Percentiles rank a stretch among this genome's conserved stretches.
Evolutionary conservation across 1,139 yeast species (phyloP).

Genomic region (Pichia sp.): DNA sequence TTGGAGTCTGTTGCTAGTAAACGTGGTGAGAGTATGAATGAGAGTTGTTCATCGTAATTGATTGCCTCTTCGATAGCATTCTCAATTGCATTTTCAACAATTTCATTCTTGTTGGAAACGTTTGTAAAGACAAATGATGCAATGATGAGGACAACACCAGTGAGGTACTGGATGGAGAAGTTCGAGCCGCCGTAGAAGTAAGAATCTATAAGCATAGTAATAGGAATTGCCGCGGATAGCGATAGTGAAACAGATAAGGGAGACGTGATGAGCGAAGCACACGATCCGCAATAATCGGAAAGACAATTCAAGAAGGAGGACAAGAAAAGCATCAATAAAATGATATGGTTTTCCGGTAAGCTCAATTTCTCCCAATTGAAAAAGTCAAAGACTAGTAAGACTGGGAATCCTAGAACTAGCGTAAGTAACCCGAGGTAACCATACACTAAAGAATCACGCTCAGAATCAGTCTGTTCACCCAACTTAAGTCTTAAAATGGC

Average conservation of each 20-base stretch:
- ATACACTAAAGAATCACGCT: constrained; percentile 46
- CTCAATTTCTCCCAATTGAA: constrained; percentile 40
- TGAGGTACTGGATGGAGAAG: constrained; percentile 36
- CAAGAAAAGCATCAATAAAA: constrained; percentile 37
- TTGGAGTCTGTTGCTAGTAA: constrained; percentile 2
- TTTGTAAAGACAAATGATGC: constrained; percentile 46
- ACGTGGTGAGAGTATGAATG: constrained; percentile 47
- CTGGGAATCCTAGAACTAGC: constrained; percentile 38
- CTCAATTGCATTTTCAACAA: constrained; percentile 46
- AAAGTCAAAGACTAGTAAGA: constrained; percentile 35
- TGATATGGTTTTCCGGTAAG: constrained; percentile 39
- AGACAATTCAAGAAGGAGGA: constrained; percentile 46
- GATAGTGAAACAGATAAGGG: constrained; percentile 52
- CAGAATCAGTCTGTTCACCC: constrained; percentile 41
- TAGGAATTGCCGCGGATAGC: constrained; percentile 49
- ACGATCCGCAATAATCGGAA: constrained; percentile 47
- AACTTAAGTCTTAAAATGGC: constrained; percentile 42
- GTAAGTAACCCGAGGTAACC: constrained; percentile 46
- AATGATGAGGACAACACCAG: constrained; percentile 46
- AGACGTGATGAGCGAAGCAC: constrained; percentile 51
- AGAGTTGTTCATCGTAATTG: constrained; percentile 41
- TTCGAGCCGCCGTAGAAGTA: constrained; percentile 40
- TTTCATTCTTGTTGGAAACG: constrained; percentile 43
- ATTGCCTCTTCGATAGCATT: constrained; percentile 50
- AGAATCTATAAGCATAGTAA: constrained; percentile 41